These are phyloP conservation scores for Candida neerlandica DNA, from an alignment of 1,139 yeast genomes.

Conservation along the genomic window DNA sequence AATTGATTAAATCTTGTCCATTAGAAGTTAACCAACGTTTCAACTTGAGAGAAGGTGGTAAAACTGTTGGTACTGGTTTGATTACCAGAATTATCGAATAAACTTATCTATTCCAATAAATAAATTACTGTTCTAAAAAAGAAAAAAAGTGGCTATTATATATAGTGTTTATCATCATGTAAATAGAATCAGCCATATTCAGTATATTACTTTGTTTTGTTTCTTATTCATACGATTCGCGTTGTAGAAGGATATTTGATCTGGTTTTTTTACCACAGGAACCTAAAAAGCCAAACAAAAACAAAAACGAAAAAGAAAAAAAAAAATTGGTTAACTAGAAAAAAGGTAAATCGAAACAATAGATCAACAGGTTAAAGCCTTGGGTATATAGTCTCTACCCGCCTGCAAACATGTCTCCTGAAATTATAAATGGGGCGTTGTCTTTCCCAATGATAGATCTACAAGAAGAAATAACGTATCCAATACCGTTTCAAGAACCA, in stretches of 20 bases:
- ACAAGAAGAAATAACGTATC: slow-evolving; percentile 19
- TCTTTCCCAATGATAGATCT: slow-evolving; percentile 11
- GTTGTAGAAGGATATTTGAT: too few relatives aligned
- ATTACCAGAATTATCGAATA: slow-evolving; percentile 90
- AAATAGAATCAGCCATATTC: slow-evolving; percentile 2
- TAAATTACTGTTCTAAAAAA: not conserved
- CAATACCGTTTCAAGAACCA: slow-evolving; percentile 16
- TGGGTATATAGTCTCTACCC: not conserved
- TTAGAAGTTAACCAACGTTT: slow-evolving; percentile 96
- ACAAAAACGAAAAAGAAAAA: not conserved
- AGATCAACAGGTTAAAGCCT: not conserved
- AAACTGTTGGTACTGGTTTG: slow-evolving; percentile 98
- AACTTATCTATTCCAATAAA: slow-evolving; percentile 5
- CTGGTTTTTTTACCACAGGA: too few relatives aligned
- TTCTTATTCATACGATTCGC: not conserved
- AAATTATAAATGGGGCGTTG: slow-evolving; percentile 3
- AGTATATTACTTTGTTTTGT: not conserved
- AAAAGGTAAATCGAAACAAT: not conserved
- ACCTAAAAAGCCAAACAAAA: too few relatives aligned
- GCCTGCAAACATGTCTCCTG: not conserved
- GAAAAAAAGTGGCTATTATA: not conserved
- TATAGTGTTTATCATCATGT: slow-evolving; percentile 1
- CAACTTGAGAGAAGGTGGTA: slow-evolving; percentile 99
- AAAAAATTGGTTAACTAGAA: not conserved
- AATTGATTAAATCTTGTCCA: slow-evolving; percentile 89